Base-by-base conservation (phyloP, 2,329 filamentous ascomycete genomes). In the Hypoxylon sp. region DNA sequence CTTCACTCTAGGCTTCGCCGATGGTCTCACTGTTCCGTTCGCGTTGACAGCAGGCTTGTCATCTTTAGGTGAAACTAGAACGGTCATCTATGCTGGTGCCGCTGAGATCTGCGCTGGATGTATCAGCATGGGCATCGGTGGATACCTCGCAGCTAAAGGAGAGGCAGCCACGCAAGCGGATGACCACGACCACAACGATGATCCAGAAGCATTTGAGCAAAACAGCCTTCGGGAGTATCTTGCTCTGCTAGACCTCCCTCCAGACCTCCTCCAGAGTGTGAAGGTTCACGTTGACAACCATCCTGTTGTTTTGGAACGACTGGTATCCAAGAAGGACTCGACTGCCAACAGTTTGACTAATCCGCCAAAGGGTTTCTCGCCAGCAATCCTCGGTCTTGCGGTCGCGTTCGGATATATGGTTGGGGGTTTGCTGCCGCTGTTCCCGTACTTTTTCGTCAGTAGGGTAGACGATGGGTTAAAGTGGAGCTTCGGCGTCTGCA, bases 21-120 rank as follows among this genome's bases (percentile, higher is more conserved):
- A 94, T 75, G 92, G 92, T 14, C 84, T 94, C 72, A 94, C 92
- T 0, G 92, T 94, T 0, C 92, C 92, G 0, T 94, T 94, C 72
- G 92, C 92, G 14, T 82, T 94, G 38, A 93, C 91, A 0, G 92
- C 92, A 0, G 92, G 92, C 13, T 83, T 94, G 1, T 90, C 88
- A 1, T 85, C 85, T 55, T 81, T 91, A 49, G 89, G 89, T n/a
- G 84, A 87, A 75, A 89, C 88, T 32, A 86, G 84, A 52, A 85
- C 91, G 3, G 89, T 91, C 70, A 87, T 95, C 64, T 88, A 91
- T 69, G 91, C 90, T 56, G 91, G 91, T 5, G 82, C 93, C 30
- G 91, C 91, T 3, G 91, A 94, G 81, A 84, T 94, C 52, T 91
- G 92, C 75, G 90, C 90, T 0, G 91, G 92, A 17, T 89, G 90